Conservation (phyloP, 768 basidiomycete genomes). For the Tylopilus rubrobrunneus region DNA sequence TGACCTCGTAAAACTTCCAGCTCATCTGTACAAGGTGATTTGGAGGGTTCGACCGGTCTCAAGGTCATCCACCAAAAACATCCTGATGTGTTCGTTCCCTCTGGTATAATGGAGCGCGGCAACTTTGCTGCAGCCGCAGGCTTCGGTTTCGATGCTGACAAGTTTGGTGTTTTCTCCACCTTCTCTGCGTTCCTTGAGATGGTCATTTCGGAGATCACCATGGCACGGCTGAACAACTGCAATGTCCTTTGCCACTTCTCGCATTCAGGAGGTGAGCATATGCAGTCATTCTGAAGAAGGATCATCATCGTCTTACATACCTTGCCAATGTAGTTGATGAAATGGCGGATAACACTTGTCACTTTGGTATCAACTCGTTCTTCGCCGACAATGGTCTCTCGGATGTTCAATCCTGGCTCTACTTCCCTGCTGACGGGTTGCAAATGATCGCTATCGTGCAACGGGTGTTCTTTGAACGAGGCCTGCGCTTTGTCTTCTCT, state of each 20-base stretch:
- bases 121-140: too few species aligned
- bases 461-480: too few species aligned
- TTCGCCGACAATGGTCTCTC: constrained; percentile 86
- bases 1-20: too few species aligned
- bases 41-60: too few species aligned
- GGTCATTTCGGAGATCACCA: constrained; percentile 84
- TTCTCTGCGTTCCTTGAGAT: constrained; percentile 93
- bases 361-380: constrained; percentile 79
- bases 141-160: too few species aligned
- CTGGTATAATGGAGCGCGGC: too few species aligned
- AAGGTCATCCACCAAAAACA: too few species aligned
- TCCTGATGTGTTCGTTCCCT: too few species aligned
- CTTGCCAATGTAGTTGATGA: constrained; percentile 34
- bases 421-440: constrained; percentile 82
- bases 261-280: constrained; percentile 69
- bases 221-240: constrained; percentile 89
- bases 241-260: constrained; percentile 81
- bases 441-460: constrained; percentile 53
- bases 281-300: neutral
- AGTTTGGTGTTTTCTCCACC: constrained; percentile 55
- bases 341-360: constrained; percentile 27
- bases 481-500: too few species aligned
- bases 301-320: neutral
- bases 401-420: constrained; percentile 74
- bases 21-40: too few species aligned